Percentiles rank a stretch among this genome's conserved stretches.
These are phyloP conservation scores for Trifolium subterraneum DNA, from an alignment of 306 rosid species.

Conservation along the genomic window DNA sequence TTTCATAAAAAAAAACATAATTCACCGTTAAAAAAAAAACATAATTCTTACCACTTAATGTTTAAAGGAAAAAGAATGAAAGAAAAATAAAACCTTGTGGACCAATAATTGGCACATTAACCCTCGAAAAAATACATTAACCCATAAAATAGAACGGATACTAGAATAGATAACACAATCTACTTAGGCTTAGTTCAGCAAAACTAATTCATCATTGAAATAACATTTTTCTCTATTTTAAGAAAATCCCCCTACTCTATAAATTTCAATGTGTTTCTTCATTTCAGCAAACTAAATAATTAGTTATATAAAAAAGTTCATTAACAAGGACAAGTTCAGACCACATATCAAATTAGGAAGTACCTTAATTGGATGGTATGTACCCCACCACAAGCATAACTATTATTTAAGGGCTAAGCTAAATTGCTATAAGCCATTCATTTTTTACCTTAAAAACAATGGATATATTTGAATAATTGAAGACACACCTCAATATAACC, in stretches of 20 bases:
- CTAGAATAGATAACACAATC: background rate
- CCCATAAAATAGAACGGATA: background rate
- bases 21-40: too few relatives aligned
- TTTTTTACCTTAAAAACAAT: background rate
- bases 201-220: conserved; percentile 27
- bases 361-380: conserved; percentile 9
- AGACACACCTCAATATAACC: conserved; percentile 39
- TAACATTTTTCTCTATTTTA: conserved; percentile 14
- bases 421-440: background rate
- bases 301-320: background rate
- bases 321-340: background rate
- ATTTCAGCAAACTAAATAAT: conserved; percentile 3
- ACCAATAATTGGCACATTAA: background rate
- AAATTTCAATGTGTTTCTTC: conserved; percentile 36
- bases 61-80: background rate
- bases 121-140: background rate
- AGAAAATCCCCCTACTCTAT: background rate
- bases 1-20: too few relatives aligned
- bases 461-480: conserved; percentile 26
- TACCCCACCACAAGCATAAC: conserved; percentile 29
- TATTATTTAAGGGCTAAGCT: conserved; percentile 10
- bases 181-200: background rate
- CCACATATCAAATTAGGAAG: background rate
- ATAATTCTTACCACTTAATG: too few relatives aligned
- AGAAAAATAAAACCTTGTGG: background rate